Evolutionary conservation across 495 filamentous ascomycete genomes (phyloP), one percentile per base, ranked within the genome.

Genomic region (Penicillium argentinense): DNA sequence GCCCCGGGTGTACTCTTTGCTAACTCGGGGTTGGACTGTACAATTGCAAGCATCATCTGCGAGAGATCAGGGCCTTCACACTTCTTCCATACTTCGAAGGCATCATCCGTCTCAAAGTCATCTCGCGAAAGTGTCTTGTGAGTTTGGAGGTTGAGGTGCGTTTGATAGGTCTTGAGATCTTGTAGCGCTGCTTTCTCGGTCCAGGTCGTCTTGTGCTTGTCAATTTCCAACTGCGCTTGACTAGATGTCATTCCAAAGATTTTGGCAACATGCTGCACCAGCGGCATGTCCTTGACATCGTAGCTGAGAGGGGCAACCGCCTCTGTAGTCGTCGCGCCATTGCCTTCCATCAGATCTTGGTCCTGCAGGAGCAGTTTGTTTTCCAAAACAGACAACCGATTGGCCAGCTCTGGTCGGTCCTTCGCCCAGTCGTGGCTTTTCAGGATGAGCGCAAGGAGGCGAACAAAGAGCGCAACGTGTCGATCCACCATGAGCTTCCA

Each of bases 281-380:
- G 78, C 16, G 83, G 84, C 95, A 99, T 99, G 60, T 99, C 95
- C 70, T 91, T 95, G 39, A 97, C 84, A 64, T 95, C 86, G 60
- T 96, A 90, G 63, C 83, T 93, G 36, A 93, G 63, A 2, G 91
- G 88, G 8, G 88, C 81, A 22, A 85, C 75, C 6, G 89, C 87
- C 62, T 96, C 91, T 22, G 89, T 80, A 12, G 80, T 80, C 23
- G 80, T 55, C 39, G 78, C 72, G 37, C 79, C 72, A 56, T 73
- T 87, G 47, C 64, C 69, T 59, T 75, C 62, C 42, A 75, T 70
- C 19, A 98, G 76, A 62, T 96, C 90, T 64, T 96, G 88, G 60
- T 98, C 93, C 63, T 97, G 91, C n/a, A 85, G 82, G 51, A 99
- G 76, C 28, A 99, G 81, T 69, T 97, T 97, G 54, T 81, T 91